Evolutionary conservation across 352 stramenopile genomes (phyloP).

Genomic region (Globisporangium ultimum): DNA sequence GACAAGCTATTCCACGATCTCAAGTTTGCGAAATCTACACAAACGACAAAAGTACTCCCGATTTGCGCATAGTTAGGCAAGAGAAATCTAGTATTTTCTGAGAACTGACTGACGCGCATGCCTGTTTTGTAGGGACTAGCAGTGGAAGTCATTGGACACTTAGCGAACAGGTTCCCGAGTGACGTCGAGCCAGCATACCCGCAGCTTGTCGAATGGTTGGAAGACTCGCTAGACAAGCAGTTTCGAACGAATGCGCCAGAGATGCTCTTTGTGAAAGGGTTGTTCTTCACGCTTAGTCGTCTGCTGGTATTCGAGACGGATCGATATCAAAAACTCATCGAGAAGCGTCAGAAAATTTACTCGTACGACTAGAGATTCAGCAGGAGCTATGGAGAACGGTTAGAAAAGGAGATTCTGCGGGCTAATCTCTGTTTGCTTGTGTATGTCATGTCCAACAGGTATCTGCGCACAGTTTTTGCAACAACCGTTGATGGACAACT

Average conservation of each 20-base stretch:
- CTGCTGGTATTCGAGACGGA: conserved; percentile 50
- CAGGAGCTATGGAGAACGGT: neutral
- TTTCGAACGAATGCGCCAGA: conserved; percentile 61
- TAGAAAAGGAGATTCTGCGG: neutral
- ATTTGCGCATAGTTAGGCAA: neutral
- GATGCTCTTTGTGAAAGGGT: conserved; percentile 71
- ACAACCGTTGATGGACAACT: conserved; percentile 61
- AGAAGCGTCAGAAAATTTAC: conserved; percentile 57
- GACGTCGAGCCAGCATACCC: conserved; percentile 26
- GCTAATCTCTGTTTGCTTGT: conserved; percentile 12
- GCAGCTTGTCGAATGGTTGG: conserved; percentile 59
- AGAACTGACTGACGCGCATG: neutral
- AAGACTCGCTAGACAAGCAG: conserved; percentile 71
- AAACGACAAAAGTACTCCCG: conserved; percentile 53
- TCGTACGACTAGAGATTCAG: conserved; percentile 28
- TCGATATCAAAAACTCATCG: conserved; percentile 36
- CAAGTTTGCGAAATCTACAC: conserved; percentile 65
- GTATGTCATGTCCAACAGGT: conserved; percentile 21
- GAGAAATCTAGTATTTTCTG: too few species aligned
- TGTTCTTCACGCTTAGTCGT: conserved; percentile 55
- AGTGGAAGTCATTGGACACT: conserved; percentile 55
- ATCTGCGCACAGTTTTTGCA: conserved; percentile 54
- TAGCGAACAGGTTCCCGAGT: conserved; percentile 45
- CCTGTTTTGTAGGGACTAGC: conserved; percentile 37
- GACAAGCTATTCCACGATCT: conserved; percentile 78